These are phyloP conservation scores for Spiromastix sp. DNA, from an alignment of 2,329 filamentous ascomycete species.

Conservation along the genomic window DNA sequence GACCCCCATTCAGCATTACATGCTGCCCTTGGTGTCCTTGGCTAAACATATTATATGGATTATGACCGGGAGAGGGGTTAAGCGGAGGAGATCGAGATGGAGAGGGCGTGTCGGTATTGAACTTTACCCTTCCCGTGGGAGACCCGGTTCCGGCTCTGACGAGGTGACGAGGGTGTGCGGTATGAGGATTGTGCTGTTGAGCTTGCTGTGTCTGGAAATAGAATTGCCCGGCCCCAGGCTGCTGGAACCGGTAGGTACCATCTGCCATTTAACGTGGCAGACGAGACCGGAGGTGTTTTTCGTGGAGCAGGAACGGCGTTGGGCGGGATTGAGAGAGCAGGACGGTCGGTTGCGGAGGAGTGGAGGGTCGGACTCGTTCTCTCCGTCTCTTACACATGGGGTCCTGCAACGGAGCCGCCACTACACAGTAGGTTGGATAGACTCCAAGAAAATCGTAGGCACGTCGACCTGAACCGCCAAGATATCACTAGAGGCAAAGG, in stretches of 20 bases:
- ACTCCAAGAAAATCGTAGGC: no score
- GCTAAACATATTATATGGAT: constrained; percentile 37
- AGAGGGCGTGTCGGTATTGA: constrained; percentile 37
- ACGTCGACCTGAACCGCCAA: no score
- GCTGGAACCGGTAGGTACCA: constrained; percentile 45
- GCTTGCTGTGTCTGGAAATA: constrained; percentile 29
- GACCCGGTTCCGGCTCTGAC: constrained; percentile 37
- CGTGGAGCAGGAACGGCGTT: constrained; percentile 19
- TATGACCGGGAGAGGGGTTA: constrained; percentile 32
- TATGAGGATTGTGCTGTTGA: constrained; percentile 25
- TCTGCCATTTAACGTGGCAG: constrained; percentile 45
- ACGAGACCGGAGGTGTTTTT: constrained; percentile 31
- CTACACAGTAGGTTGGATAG: neutral
- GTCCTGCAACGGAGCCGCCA: constrained; percentile 23
- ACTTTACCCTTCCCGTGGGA: constrained; percentile 35
- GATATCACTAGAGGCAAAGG: no score
- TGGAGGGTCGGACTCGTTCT: constrained; percentile 31
- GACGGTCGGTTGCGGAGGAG: constrained; percentile 23
- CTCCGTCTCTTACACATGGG: constrained; percentile 42
- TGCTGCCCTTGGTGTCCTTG: constrained; percentile 39
- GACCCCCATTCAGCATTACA: constrained; percentile 41
- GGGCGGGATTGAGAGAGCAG: constrained; percentile 12
- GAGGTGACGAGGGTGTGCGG: constrained; percentile 33
- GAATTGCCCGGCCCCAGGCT: constrained; percentile 43
- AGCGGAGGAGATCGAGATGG: constrained; percentile 38